phyloP scores from a whole-genome alignment of 805 yeast genomes.

The Grigorovia transvaalensis region DNA sequence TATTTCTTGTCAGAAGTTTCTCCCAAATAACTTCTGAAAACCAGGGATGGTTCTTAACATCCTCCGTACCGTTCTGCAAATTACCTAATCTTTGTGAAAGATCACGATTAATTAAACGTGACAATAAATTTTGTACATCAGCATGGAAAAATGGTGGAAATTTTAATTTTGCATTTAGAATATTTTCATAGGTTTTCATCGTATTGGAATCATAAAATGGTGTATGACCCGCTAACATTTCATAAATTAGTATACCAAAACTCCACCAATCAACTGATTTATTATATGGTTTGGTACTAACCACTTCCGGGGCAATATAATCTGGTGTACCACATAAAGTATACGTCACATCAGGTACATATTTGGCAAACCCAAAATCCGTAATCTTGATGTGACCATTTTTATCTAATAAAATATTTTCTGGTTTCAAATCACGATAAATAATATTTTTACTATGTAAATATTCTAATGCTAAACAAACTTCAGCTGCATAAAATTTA shows the following conservation, averaged over 20 bases:
- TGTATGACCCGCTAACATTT: constrained; percentile 92
- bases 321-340: constrained; percentile 95
- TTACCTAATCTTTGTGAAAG: constrained; percentile 79
- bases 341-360: constrained; percentile 84
- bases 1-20: constrained; percentile 68
- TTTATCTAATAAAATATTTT: constrained; percentile 76
- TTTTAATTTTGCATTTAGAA: constrained; percentile 64
- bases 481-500: constrained; percentile 92
- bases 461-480: constrained; percentile 73
- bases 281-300: constrained; percentile 87
- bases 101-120: constrained; percentile 69
- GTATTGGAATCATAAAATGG: constrained; percentile 91
- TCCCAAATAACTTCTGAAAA: constrained; percentile 92
- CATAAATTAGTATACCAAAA: constrained; percentile 80
- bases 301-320: constrained; percentile 93
- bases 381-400: constrained; percentile 88
- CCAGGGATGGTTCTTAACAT: constrained; percentile 84
- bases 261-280: constrained; percentile 99
- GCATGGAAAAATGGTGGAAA: constrained; percentile 71
- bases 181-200: constrained; percentile 90
- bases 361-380: constrained; percentile 93
- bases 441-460: constrained; percentile 77
- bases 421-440: constrained; percentile 88
- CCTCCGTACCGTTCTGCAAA: constrained; percentile 73
- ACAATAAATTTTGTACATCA: constrained; percentile 66